Evolutionary conservation across 768 basidiomycete species (phyloP).

Genomic region (Panaeolus papilionaceus): DNA sequence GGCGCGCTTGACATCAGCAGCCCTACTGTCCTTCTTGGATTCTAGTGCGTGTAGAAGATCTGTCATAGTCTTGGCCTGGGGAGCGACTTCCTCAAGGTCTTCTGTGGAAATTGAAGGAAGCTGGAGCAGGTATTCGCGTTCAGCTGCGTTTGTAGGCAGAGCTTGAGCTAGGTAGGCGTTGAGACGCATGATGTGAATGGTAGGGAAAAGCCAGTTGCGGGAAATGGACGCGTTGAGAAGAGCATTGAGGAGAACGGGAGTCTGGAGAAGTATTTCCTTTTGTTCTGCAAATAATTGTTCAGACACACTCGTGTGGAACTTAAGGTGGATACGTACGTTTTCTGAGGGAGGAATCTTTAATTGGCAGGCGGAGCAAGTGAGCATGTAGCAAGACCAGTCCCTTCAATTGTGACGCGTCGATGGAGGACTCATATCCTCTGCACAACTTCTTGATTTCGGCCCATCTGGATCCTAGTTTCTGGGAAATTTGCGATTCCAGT

Average conservation of each 20-base stretch:
- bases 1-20: slow-evolving; percentile 64
- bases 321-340: slow-evolving; percentile 56
- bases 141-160: slow-evolving; percentile 60
- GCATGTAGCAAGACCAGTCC: slow-evolving; percentile 84
- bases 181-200: slow-evolving; percentile 79
- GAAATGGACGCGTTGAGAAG: slow-evolving; percentile 83
- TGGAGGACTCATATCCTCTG: slow-evolving; percentile 39
- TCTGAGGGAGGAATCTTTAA: slow-evolving; percentile 57
- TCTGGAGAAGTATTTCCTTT: slow-evolving; percentile 69
- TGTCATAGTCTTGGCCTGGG: slow-evolving; percentile 46
- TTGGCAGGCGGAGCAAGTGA: slow-evolving; percentile 76
- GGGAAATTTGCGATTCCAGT: slow-evolving; percentile 57
- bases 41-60: slow-evolving; percentile 58
- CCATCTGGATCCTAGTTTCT: slow-evolving; percentile 61
- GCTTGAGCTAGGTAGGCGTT: slow-evolving; percentile 89
- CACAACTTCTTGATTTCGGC: slow-evolving; percentile 50
- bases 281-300: slow-evolving; percentile 62
- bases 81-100: slow-evolving; percentile 47
- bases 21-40: slow-evolving; percentile 54
- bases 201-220: slow-evolving; percentile 88
- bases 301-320: not conserved
- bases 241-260: slow-evolving; percentile 76
- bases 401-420: slow-evolving; percentile 49
- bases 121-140: slow-evolving; percentile 64
- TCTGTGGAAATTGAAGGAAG: slow-evolving; percentile 73